Percentiles rank a stretch among this genome's conserved stretches.
Evolutionary conservation across 1,139 yeast species (phyloP).

Genomic region (Citeromyces hawaiiensis): DNA sequence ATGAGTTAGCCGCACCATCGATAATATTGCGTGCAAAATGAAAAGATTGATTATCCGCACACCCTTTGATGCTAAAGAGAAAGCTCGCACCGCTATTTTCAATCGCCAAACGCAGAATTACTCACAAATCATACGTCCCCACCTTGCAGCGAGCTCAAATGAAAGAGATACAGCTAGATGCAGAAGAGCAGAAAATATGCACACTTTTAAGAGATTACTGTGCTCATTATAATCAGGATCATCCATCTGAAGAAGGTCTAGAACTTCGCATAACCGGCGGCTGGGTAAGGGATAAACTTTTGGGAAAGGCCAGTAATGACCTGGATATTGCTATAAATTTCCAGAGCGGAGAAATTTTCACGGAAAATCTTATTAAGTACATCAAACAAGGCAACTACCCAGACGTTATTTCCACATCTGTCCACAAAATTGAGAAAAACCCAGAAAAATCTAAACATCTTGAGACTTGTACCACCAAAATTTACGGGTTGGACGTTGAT

Average conservation of each 20-base stretch:
- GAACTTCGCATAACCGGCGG: slow-evolving; percentile 90
- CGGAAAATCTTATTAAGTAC: slow-evolving; percentile 46
- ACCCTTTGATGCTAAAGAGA: background rate
- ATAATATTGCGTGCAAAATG: too few relatives aligned
- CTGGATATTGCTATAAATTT: slow-evolving; percentile 82
- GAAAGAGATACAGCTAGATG: slow-evolving; percentile 9
- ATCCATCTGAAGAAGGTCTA: slow-evolving; percentile 13
- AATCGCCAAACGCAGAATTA: background rate
- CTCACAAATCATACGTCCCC: background rate
- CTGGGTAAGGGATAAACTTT: slow-evolving; percentile 92
- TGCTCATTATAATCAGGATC: slow-evolving; percentile 10
- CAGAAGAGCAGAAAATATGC: slow-evolving; percentile 13
- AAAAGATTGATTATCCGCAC: too few relatives aligned
- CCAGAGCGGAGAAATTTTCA: slow-evolving; percentile 80
- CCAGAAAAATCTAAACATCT: slow-evolving; percentile 93
- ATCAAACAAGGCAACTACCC: slow-evolving; percentile 21
- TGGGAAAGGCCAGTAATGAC: slow-evolving; percentile 73
- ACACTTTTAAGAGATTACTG: slow-evolving; percentile 14
- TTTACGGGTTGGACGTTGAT: slow-evolving; percentile 75
- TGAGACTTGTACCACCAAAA: slow-evolving; percentile 88
- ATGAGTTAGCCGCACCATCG: too few relatives aligned
- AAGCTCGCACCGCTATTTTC: background rate
- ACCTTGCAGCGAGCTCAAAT: background rate
- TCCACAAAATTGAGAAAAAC: slow-evolving; percentile 79
- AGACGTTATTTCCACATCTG: slow-evolving; percentile 25